A percentile compares a stretch with the other conserved stretches of the same genome.
Conservation (phyloP, 2,329 filamentous ascomycete species). For the Epichloe festucae region DNA sequence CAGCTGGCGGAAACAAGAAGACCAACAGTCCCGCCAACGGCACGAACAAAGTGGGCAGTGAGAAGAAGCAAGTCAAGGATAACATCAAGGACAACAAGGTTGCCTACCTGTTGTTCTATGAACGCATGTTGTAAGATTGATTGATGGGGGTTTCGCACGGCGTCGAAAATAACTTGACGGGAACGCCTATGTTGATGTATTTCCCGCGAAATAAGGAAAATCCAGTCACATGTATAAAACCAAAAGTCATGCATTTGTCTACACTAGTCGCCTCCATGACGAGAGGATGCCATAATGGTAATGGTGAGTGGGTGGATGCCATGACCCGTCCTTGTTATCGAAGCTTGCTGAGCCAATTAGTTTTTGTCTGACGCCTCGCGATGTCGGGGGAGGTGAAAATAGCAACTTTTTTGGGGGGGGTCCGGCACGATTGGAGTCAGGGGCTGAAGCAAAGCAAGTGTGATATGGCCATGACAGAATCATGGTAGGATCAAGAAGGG, state of each 20-base stretch:
- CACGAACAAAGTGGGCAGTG: constrained; percentile 38
- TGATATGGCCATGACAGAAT: not conserved
- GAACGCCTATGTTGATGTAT: not conserved
- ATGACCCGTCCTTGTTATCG: not conserved
- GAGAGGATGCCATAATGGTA: too few relatives aligned
- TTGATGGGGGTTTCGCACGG: not conserved
- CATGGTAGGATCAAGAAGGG: not conserved
- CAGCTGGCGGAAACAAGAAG: constrained; percentile 51
- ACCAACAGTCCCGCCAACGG: constrained; percentile 61
- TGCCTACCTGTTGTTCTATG: constrained; percentile 92
- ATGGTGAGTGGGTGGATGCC: not conserved
- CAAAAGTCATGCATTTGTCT: not conserved
- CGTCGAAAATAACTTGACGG: not conserved
- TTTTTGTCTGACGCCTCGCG: too few relatives aligned
- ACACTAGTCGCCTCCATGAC: too few relatives aligned
- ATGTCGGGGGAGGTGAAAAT: too few relatives aligned
- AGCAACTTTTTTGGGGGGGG: not conserved
- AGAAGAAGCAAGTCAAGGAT: constrained; percentile 46
- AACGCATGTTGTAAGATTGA: constrained; percentile 50
- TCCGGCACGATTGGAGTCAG: not conserved
- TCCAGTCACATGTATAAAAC: not conserved
- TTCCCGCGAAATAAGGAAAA: not conserved
- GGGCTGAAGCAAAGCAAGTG: not conserved
- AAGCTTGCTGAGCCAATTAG: too few relatives aligned
- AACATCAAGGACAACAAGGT: constrained; percentile 86